Base-by-base conservation (phyloP, 2,329 filamentous ascomycete species). In the Raffaelea deltoideospora region DNA sequence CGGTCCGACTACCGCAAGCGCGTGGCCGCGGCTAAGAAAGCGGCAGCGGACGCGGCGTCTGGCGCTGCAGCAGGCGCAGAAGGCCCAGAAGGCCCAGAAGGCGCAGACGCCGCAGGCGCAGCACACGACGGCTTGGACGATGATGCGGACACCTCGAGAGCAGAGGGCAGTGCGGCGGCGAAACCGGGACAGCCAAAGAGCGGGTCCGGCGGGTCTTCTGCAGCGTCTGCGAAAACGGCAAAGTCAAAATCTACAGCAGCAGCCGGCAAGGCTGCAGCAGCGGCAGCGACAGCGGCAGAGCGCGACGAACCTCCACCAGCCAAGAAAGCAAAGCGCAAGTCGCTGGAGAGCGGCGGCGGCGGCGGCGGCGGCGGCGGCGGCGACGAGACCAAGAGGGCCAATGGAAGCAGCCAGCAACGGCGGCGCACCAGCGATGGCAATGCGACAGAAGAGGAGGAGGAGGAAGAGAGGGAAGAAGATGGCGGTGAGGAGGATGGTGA, bases 1-100 rank as follows among this genome's bases (percentile, higher is more conserved):
- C 75, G 79, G 36, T 83, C 76, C 46, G 73, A 69, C 14, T 82
- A 84, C 57, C 70, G 78, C 36, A 72, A 75, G 48, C 80, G 78
- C 48, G 70, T 78, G 15, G 74, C 76, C 26, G 76, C 74, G 37
- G 71, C 75, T 37, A 82, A 79, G 55, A 59, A 57, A 37, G 56
- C 48, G 13, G 37, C 43, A 20, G 47, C 49, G 3, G 50, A 50
- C 28, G 50, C 46, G 13, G 50, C 45, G 28, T n/a, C n/a, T n/a
- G n/a, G n/a, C n/a, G n/a, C n/a, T n/a, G n/a, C n/a, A n/a, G n/a
- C n/a, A n/a, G n/a, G n/a, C n/a, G n/a, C n/a, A n/a, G n/a, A n/a
- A n/a, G n/a, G n/a, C n/a, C n/a, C n/a, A n/a, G n/a, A n/a, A n/a
- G n/a, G n/a, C n/a, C n/a, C n/a, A n/a, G n/a, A n/a, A n/a, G n/a